phyloP scores from a whole-genome alignment of 306 rosid genomes.

The Corylus heterophylla region DNA sequence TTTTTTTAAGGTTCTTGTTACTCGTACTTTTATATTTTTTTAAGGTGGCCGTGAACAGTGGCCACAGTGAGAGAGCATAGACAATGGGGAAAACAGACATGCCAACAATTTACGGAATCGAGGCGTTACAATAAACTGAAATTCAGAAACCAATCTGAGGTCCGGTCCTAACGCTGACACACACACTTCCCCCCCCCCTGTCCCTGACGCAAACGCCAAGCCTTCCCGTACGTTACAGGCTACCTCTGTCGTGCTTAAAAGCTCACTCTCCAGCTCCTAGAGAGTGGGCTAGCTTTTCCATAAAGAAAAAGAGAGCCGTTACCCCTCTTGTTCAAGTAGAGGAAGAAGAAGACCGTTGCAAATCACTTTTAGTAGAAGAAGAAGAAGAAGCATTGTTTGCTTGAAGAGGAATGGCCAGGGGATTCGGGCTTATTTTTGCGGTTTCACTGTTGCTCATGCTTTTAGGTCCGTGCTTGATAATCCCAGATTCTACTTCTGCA shows the following conservation, averaged over 20 bases:
- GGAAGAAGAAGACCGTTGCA: conserved; percentile 7
- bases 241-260: neutral
- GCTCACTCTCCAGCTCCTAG: conserved; percentile 17
- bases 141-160: conserved; percentile 34
- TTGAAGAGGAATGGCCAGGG: conserved; percentile 43
- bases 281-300: conserved; percentile 1
- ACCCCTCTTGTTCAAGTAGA: neutral
- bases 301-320: conserved; percentile 47
- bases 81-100: conserved; percentile 30
- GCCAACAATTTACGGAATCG: conserved; percentile 43
- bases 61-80: neutral
- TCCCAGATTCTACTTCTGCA: conserved; percentile 18
- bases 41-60: conserved; percentile 2
- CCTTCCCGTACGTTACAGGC: neutral
- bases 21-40: neutral
- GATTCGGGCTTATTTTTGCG: conserved; percentile 42
- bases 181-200: conserved; percentile 2
- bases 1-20: neutral
- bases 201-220: conserved; percentile 27
- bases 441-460: conserved; percentile 52
- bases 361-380: neutral
- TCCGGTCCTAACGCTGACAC: conserved; percentile 49
- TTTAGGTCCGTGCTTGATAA: conserved; percentile 59
- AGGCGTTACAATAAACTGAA: conserved; percentile 38
- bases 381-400: neutral